Evolutionary conservation across 176 grass and related monocot genomes (phyloP).

Genomic region (Zoysia japonica): DNA sequence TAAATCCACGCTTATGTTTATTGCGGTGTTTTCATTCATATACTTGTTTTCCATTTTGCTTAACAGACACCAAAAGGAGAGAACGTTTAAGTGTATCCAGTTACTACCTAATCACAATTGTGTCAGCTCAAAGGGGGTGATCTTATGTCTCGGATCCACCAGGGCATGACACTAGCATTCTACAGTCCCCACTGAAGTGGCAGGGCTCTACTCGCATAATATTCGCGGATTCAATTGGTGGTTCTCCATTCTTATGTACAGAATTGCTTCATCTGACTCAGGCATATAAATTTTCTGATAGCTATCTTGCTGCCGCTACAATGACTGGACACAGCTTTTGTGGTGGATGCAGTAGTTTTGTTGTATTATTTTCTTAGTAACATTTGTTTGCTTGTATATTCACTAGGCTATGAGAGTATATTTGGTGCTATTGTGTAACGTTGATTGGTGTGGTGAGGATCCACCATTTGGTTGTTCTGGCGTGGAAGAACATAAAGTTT

Average conservation of each 20-base stretch:
- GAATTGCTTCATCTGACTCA: slow-evolving; percentile 31
- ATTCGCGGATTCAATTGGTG: slow-evolving; percentile 12
- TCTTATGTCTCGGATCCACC: slow-evolving; percentile 54
- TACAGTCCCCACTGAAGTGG: neutral
- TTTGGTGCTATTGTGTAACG: too few relatives aligned
- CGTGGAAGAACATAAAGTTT: too few relatives aligned
- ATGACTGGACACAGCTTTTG: neutral
- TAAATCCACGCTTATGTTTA: slow-evolving; percentile 6
- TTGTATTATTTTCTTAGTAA: slow-evolving; percentile 10
- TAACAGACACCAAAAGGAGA: slow-evolving; percentile 32
- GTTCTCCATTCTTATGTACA: slow-evolving; percentile 46
- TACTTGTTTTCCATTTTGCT: neutral
- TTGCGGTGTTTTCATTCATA: slow-evolving; percentile 9
- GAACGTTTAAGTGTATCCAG: slow-evolving; percentile 39
- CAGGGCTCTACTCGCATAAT: neutral
- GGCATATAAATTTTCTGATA: slow-evolving; percentile 25
- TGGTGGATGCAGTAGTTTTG: slow-evolving; percentile 28
- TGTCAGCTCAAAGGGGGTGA: slow-evolving; percentile 57
- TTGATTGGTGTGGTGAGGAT: too few relatives aligned
- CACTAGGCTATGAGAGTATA: slow-evolving; percentile 4
- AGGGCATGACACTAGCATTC: slow-evolving; percentile 52
- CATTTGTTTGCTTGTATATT: slow-evolving; percentile 20
- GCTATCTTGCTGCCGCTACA: neutral
- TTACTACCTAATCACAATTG: slow-evolving; percentile 17
- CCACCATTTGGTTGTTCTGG: too few relatives aligned